Evolutionary conservation across 2,329 filamentous ascomycete species (phyloP), one percentile per base, ranked within the genome.

Genomic region (Colletotrichum truncatum): DNA sequence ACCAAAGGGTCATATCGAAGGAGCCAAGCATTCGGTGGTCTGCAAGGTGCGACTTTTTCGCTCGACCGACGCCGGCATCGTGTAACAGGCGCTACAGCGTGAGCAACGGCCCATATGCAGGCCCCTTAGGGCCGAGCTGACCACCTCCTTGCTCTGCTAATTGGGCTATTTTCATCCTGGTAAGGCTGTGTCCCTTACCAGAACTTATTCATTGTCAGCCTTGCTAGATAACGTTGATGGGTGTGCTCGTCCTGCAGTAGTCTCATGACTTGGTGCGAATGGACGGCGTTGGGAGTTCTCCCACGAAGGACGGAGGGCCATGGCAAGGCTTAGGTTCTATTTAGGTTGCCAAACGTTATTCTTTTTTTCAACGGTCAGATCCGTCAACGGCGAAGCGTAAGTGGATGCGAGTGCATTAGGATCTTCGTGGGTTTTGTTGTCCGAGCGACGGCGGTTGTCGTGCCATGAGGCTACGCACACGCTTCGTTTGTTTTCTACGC

Each of bases 51-150:
- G 16, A 12, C 6, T 25, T 28, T 28, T 21, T 49, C 41, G 54
- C 46, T 66, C 25, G 64, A 46, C 64, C 64, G 64, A 66, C 34
- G 59, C 52, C 64, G 64, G 52, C 64, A 66, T 64, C 30, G 59
- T 46, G 51, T 21, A 48, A 64, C 64, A 11, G 16, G 30, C 21
- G 48, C 62, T 41, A 54, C 39, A 41, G 10, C n/a, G 30, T 23
- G 34, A 41, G 26, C 30, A 16, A 51, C 38, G 26, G 21, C 23
- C 30, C 11, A 39, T 23, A 34, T 34, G 38, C 45, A 38, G 41
- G 21, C 26, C 34, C 28, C 16, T 14, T 28, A 14, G 26, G 45
- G 25, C 16, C n/a, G 18, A n/a, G 9, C 26, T 23, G n/a, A 48
- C 41, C n/a, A n/a, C n/a, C n/a, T 16, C 41, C 12, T 46, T 32